A percentile compares a stretch with the other conserved stretches of the same genome.
Evolutionary conservation across 345 rosid species (phyloP).

Genomic region (Xanthoceras sorbifolium): DNA sequence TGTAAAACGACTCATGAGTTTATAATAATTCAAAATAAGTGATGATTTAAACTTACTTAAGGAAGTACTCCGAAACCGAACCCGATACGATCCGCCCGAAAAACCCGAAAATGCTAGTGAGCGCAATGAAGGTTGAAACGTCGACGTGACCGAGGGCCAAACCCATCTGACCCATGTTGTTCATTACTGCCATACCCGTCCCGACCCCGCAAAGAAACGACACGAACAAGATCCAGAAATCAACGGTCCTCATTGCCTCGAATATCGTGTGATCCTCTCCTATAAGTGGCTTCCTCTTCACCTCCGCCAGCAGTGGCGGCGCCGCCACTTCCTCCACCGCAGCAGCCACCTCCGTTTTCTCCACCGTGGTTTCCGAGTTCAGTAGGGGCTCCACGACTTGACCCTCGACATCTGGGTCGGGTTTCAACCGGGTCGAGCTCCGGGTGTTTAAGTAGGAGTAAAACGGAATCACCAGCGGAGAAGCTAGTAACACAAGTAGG

Average conservation of each 20-base stretch:
- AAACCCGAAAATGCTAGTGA: slow-evolving; percentile 91
- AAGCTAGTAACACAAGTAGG: slow-evolving; percentile 58
- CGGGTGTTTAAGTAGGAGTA: slow-evolving; percentile 43
- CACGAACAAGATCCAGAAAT: slow-evolving; percentile 81
- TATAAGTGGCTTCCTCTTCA: slow-evolving; percentile 47
- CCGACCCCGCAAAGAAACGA: slow-evolving; percentile 93
- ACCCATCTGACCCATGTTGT: slow-evolving; percentile 95
- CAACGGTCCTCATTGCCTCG: slow-evolving; percentile 64
- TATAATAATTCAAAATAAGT: too few species aligned
- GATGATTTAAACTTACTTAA: slow-evolving; percentile 51
- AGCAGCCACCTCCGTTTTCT: background rate
- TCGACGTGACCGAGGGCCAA: slow-evolving; percentile 82
- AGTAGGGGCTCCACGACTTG: slow-evolving; percentile 56
- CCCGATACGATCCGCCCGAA: slow-evolving; percentile 91
- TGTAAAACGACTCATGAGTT: too few species aligned
- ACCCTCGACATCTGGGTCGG: slow-evolving; percentile 38
- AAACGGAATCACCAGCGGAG: slow-evolving; percentile 64
- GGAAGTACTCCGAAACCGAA: slow-evolving; percentile 66
- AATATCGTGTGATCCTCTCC: slow-evolving; percentile 89
- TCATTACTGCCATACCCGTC: slow-evolving; percentile 84
- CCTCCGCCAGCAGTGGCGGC: slow-evolving; percentile 13
- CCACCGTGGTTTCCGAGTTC: slow-evolving; percentile 24
- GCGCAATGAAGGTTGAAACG: slow-evolving; percentile 81
- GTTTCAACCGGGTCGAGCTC: slow-evolving; percentile 23
- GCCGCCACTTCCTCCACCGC: slow-evolving; percentile 2